Evolutionary conservation across 2,329 filamentous ascomycete species (phyloP), one percentile per base, ranked within the genome.

Genomic region (Emmonsiellopsis sp.): DNA sequence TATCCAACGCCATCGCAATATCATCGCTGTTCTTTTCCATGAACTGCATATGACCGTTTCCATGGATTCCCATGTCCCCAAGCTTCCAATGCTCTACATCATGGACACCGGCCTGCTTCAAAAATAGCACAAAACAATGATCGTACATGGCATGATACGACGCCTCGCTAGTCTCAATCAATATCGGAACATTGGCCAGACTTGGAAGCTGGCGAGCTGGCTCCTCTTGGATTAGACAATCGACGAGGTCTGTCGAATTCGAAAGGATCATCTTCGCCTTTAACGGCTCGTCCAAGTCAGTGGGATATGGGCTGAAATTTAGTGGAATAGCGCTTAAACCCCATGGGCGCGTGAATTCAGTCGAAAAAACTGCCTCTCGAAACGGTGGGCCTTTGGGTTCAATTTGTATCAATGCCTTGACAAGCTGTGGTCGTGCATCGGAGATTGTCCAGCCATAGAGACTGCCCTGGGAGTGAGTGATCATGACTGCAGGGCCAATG

Each of bases 31-130:
- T 81, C 59, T 67, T 71, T 66, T 81, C 79, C 35, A 81, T 60
- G 45, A 79, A 79, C 66, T 77, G 70, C 48, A 81, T 69, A 59
- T 80, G 79, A 0, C 76, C 79, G 57, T 83, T 82, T 0, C 79
- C 79, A 31, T 64, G 59, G 2, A 81, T 72, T 0, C 69, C 69
- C 2, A 68, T 54, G 1, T 73, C 62, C 0, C 66, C 70, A 42
- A 82, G 65, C 42, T 69, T 64, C n/a, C 78, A 59, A 65, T 71
- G 73, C 1, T 76, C 64, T 1, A 72, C 68, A 0, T 60, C 54
- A 31, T 38, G 1, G 1, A 75, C 70, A 1, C 79, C 79, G 1
- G 76, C 77, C 61, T 83, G 79, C 43, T 64, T 58, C 59, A 83
- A 60, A 59, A 76, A 83, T 7, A 63, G 52, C 1, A 76, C 73